Base-by-base conservation (phyloP, 2,329 filamentous ascomycete genomes). In the Waltergamsia citrina region DNA sequence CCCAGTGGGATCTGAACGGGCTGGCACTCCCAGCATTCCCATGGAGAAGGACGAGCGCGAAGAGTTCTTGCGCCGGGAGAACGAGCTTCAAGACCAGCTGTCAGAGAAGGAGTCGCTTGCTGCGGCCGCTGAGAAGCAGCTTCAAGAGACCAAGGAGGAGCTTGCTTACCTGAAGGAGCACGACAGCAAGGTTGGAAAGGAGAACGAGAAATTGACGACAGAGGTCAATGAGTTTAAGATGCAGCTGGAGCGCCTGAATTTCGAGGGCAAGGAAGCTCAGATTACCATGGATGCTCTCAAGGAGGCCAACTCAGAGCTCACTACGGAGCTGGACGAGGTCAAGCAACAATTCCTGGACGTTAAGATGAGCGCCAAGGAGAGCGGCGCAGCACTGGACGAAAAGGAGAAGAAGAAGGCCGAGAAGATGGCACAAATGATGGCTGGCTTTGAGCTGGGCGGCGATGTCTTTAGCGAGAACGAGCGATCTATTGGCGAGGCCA, bases 341-440 rank as follows among this genome's bases (percentile, higher is more conserved):
- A 96, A 96, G 65, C 88, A 95, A 57, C 88, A 95, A 53, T 76
- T 98, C 34, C 71, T 96, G 14, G 88, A 96, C 56, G 87, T 92
- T 30, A 90, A 90, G 65, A 95, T 96, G 84, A 92, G 79, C 46
- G 87, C 90, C 37, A 94, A 92, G 64, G 92, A 96, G 62, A 90
- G 84, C 2, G 87, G 77, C 29, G 87, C 87, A 7, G 81, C 86
- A 12, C 65, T 93, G 15, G 90, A 96, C 47, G 92, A 96, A 62
- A 98, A 98, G 70, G 93, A 96, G 62, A 90, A 87, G 69, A 88
- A 87, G 65, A 98, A 98, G 71, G 86, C 88, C 1, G 92, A 98
- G 64, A 92, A 93, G 62, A 98, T 98, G 92, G 92, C 92, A 28
- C 85, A 95, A 71, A 98, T 98, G 92, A 95, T 98, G 90, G 92